Base-by-base conservation (phyloP, 1,139 yeast species). In the Zygosaccharomyces sapae region DNA sequence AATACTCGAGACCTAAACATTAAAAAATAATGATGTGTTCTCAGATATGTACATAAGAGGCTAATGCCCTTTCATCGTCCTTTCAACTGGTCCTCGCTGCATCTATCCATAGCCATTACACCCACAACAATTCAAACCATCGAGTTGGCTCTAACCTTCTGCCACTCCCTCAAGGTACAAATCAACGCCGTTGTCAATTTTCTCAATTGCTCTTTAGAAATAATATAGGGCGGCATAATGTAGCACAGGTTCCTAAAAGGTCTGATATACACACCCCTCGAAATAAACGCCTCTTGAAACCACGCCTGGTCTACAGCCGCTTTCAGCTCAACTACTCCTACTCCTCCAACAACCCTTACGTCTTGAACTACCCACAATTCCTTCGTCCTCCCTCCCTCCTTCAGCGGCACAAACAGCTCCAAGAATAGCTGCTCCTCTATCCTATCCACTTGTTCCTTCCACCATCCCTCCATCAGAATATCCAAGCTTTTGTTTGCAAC, bases 401-500 rank as follows among this genome's bases (percentile, higher is more conserved):
- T 48, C 4, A 56, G 31, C 22, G 42, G 38, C 4, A 47, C 13
- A 38, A 49, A 54, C 12, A 65, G 44, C 13, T 62, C 66, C 4
- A 38, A 34, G 9, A 55, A 45, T 41, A 65, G 53, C 37, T 56
- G 48, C 3, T 48, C 41, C n/a, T 66, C 65, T 30, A 63, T 55
- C 6, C 35, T 25, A 1, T 49, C 42, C 4, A 62, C 66, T 33
- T 57, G 57, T 4, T n/a, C 16, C 12, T 55, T 30, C 65, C 67
- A 52, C 40, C 56, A 38, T 45, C 65, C 48, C 50, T 63, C 43
- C 47, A 57, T 33, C 41, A 64, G 35, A 48, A 59, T 65, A 33
- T 67, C 65, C 34, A 69, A 47, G 5, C 66, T 66, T 6, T 63
- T 65, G 42, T 57, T 51, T 4, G 69, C 67, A 4, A 67, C 65